Percentiles rank a stretch among this genome's conserved stretches.
Evolutionary conservation across 352 stramenopile species (phyloP).

Genomic region (Globisporangium viniferum): DNA sequence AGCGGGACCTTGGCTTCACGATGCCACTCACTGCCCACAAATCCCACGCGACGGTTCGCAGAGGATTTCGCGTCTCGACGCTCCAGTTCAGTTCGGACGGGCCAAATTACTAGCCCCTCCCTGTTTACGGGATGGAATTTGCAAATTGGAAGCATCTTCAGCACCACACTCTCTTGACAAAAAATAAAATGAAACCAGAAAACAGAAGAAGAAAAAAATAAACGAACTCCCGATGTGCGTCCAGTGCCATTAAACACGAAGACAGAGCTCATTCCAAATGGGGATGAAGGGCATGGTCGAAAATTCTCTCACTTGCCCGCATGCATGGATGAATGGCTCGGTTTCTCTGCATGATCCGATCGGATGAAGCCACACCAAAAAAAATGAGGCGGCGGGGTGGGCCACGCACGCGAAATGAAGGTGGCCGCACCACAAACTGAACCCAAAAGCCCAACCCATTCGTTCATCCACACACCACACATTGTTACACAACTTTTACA

Average conservation of each 20-base stretch:
- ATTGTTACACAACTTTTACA: no score
- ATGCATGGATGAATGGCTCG: neutral
- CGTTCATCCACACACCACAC: no score
- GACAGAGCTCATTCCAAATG: no score
- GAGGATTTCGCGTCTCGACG: conserved; percentile 6
- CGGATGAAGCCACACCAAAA: no score
- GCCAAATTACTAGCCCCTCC: neutral
- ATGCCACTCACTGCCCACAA: conserved; percentile 14
- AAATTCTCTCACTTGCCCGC: no score
- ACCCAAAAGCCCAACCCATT: no score
- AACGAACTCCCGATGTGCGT: neutral
- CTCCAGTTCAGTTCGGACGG: neutral
- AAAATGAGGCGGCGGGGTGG: no score
- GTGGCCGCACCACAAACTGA: no score
- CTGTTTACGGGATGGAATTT: neutral
- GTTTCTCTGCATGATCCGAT: no score
- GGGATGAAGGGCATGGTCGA: no score
- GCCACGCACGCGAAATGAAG: no score
- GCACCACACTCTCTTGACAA: neutral
- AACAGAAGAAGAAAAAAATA: neutral
- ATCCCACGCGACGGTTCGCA: neutral
- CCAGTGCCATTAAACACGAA: neutral
- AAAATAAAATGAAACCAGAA: neutral
- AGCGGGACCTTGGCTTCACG: neutral
- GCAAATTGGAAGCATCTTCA: no score